phyloP scores from a whole-genome alignment of 2,329 filamentous ascomycete genomes.

The Nectriaceae sp. region DNA sequence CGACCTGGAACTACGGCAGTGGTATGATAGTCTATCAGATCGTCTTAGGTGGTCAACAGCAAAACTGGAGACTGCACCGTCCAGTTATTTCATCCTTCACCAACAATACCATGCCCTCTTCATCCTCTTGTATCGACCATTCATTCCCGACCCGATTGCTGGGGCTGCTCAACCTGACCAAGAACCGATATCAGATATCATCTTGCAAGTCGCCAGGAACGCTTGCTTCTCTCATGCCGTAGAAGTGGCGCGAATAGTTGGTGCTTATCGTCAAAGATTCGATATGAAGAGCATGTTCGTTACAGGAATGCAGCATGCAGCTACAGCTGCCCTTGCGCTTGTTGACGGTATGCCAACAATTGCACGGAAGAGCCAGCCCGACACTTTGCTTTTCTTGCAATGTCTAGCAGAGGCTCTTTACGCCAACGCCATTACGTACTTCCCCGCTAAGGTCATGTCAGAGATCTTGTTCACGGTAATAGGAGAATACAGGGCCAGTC shows the following conservation, averaged over 20 bases:
- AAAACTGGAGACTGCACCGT: not conserved
- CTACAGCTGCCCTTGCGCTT: not conserved
- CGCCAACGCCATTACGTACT: not conserved
- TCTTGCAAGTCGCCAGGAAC: not conserved
- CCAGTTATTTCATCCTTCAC: not conserved
- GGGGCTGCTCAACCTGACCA: not conserved
- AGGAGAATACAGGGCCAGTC: not conserved
- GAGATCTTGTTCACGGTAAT: not conserved
- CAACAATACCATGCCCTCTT: not conserved
- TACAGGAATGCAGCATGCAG: not conserved
- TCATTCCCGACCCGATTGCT: not conserved
- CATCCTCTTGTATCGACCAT: not conserved
- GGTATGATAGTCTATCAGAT: not conserved
- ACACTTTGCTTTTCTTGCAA: not conserved
- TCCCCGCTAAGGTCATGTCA: not conserved
- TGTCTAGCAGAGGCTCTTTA: not conserved
- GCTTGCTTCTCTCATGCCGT: not conserved
- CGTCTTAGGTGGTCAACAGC: not conserved
- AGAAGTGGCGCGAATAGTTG: not conserved
- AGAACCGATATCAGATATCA: not conserved
- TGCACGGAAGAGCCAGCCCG: not conserved
- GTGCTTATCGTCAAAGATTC: not conserved
- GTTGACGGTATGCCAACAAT: not conserved
- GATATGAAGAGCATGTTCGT: not conserved
- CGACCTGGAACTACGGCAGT: not conserved